Evolutionary conservation across 2,329 filamentous ascomycete genomes (phyloP).

Genomic region (Escovopsis sp.): DNA sequence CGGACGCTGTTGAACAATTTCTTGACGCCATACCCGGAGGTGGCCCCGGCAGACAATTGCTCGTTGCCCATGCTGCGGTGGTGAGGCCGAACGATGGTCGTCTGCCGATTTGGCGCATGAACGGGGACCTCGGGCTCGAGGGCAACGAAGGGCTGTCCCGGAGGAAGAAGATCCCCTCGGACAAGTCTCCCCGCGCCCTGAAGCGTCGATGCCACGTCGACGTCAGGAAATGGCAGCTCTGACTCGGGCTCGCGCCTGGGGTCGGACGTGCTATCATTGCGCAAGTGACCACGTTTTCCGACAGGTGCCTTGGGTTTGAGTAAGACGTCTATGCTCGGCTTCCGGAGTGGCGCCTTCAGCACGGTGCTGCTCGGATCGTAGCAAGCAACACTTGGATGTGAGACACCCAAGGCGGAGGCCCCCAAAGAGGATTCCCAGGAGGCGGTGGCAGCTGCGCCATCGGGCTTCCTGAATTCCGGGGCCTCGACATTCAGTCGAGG

Average conservation of each 20-base stretch:
- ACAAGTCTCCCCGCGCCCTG: conserved; percentile 74
- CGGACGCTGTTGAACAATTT: conserved; percentile 78
- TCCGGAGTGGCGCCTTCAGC: conserved; percentile 7
- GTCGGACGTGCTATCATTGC: conserved; percentile 78
- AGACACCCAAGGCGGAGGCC: too few species aligned
- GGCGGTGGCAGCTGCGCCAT: too few species aligned
- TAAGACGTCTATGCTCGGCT: neutral
- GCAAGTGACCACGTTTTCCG: conserved; percentile 57
- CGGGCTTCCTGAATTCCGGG: too few species aligned
- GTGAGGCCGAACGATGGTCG: conserved; percentile 34
- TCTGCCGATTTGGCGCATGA: conserved; percentile 33
- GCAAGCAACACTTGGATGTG: too few species aligned
- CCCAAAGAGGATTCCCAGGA: too few species aligned
- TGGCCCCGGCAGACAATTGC: conserved; percentile 38
- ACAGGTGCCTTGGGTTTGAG: conserved; percentile 40
- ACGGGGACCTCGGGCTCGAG: conserved; percentile 38
- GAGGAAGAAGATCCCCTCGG: conserved; percentile 71
- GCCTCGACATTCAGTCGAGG: too few species aligned
- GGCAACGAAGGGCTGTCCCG: conserved; percentile 68
- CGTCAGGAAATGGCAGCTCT: conserved; percentile 35
- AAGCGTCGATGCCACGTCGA: conserved; percentile 44
- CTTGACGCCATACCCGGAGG: conserved; percentile 64
- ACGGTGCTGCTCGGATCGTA: conserved; percentile 11
- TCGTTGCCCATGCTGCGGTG: conserved; percentile 27
- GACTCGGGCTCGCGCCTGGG: conserved; percentile 56